Evolutionary conservation across 1,139 yeast species (phyloP).

Genomic region (Geotrichum fermentans): DNA sequence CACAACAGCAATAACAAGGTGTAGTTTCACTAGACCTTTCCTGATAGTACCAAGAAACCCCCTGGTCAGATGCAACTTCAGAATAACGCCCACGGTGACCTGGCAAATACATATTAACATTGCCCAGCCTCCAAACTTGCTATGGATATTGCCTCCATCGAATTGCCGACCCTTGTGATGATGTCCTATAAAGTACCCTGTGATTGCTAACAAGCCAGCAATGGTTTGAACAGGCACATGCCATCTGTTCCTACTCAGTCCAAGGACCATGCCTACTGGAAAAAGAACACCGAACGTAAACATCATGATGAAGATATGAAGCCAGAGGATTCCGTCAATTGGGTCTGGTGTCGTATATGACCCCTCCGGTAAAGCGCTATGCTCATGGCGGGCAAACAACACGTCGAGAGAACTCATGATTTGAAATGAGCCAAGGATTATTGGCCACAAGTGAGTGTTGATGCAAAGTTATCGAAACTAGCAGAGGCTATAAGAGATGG

Average conservation of each 20-base stretch:
- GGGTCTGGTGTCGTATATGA: constrained; percentile 19
- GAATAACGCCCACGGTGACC: constrained; percentile 35
- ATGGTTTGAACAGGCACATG: constrained; percentile 40
- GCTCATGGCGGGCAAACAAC: constrained; percentile 21
- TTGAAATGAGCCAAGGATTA: not conserved
- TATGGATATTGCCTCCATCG: constrained; percentile 34
- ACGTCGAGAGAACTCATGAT: constrained; percentile 8
- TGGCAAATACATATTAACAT: constrained; percentile 32
- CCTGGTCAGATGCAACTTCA: constrained; percentile 35
- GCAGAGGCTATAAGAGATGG: no score
- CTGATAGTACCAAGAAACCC: constrained; percentile 38
- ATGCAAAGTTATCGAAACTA: no score
- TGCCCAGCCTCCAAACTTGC: constrained; percentile 34
- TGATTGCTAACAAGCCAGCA: constrained; percentile 36
- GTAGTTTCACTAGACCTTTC: constrained; percentile 32
- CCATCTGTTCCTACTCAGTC: constrained; percentile 38
- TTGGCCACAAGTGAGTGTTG: no score
- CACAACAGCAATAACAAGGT: constrained; percentile 36
- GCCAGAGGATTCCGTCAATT: constrained; percentile 31
- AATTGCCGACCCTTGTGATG: constrained; percentile 39
- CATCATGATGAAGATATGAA: constrained; percentile 38
- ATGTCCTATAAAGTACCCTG: constrained; percentile 41
- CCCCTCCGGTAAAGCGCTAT: constrained; percentile 18
- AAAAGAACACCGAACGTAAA: constrained; percentile 41
- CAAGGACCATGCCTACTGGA: constrained; percentile 42